Base-by-base conservation (phyloP, 1,139 yeast species). In the Zygoascus meyerae region DNA sequence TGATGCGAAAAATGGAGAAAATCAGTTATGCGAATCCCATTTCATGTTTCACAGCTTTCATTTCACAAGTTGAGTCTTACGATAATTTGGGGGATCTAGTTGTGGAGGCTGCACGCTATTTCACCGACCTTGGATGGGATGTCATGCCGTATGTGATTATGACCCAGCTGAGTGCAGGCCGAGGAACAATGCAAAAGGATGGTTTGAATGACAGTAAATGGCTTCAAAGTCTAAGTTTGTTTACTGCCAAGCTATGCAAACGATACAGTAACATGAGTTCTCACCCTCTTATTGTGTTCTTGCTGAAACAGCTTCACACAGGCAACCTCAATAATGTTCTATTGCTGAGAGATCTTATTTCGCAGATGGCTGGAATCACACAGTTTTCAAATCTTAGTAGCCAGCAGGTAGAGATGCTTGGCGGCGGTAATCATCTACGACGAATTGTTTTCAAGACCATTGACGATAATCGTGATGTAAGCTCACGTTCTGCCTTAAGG, bases 51-150 rank as follows among this genome's bases (percentile, higher is more conserved):
- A 57, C 65, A 1, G 72, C 63, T 2, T 63, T 70, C 32, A 61
- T 72, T 17, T 59, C 68, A 33, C 76, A 72, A 48, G 81, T 92
- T 51, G 98, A 94, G 63, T 87, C 95, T 68, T 94, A 92, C 61
- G 96, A 86, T 61, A 92, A 89, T 61, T 76, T 89, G 54, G 86
- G 82, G 46, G 81, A 78, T 40, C 71, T 89, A 48, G 81, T 92
- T 10, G 90, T 87, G 9, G 85, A 83, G 47, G 80, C 95, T 2
- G 90, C 96, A 0, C 71, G 82, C 41, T 84, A 81, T 58, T 86
- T 89, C 62, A 84, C 83, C 48, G 75, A 71, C 7, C 82, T 84
- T 60, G 92, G 90, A 0, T 89, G 95, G 90, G 97, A 90, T 62
- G 85, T 81, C 1, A 67, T 90, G 37, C 83, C 92, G 1, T 81